Conservation (phyloP, 2,329 filamentous ascomycete genomes). For the Penicillium sp. region DNA sequence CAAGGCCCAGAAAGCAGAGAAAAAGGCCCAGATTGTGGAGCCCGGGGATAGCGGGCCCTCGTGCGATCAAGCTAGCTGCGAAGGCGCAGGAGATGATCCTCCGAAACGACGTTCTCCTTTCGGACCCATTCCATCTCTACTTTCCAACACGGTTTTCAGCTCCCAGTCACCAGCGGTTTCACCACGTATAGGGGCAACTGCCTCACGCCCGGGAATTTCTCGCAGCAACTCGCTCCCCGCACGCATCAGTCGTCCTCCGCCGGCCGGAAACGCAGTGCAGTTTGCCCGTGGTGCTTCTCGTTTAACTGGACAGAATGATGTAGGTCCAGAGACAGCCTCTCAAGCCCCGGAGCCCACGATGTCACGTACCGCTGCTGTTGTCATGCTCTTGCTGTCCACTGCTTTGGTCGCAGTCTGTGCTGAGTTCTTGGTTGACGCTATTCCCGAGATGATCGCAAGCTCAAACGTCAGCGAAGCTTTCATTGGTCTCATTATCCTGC, state of each 20-base stretch:
- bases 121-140: constrained; percentile 25
- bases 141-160: constrained; percentile 32
- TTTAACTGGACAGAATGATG: constrained; percentile 15
- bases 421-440: constrained; percentile 68
- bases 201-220: constrained; percentile 16
- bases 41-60: not conserved
- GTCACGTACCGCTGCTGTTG: constrained; percentile 50
- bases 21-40: constrained; percentile 9
- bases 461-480: constrained; percentile 62
- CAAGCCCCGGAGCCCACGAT: constrained; percentile 31
- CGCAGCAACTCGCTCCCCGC: constrained; percentile 30
- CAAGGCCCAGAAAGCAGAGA: constrained; percentile 11
- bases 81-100: constrained; percentile 9
- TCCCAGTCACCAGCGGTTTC: constrained; percentile 11
- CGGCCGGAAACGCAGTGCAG: constrained; percentile 28
- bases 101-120: constrained; percentile 25
- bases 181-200: constrained; percentile 10
- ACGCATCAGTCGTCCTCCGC: constrained; percentile 19
- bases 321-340: constrained; percentile 7
- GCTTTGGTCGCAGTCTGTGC: constrained; percentile 53
- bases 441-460: constrained; percentile 56
- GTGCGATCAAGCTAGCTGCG: not conserved
- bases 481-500: constrained; percentile 68
- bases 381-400: constrained; percentile 48
- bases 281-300: constrained; percentile 29